These are phyloP conservation scores for Polychaeton citri DNA, from an alignment of 2,329 filamentous ascomycete genomes.

Conservation along the genomic window DNA sequence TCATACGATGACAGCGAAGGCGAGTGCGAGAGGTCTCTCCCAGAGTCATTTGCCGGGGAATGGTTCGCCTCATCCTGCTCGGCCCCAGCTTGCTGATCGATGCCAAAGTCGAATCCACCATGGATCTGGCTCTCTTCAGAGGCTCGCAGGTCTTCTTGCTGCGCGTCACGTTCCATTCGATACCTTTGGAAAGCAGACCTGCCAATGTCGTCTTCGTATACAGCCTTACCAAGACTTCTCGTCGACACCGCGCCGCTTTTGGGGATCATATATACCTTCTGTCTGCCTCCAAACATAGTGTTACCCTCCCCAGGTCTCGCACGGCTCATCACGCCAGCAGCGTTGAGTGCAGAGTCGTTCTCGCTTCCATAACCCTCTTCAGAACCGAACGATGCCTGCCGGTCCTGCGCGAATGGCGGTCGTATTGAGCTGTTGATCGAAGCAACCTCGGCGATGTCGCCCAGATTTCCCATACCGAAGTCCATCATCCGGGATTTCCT, in stretches of 20 bases:
- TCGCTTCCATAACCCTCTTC: slow-evolving; percentile 50
- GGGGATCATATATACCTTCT: slow-evolving; percentile 86
- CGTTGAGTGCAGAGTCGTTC: slow-evolving; percentile 44
- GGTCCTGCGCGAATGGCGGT: slow-evolving; percentile 46
- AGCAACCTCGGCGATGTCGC: slow-evolving; percentile 83
- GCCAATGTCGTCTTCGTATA: slow-evolving; percentile 81
- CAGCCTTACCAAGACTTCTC: slow-evolving; percentile 48
- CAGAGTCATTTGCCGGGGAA: slow-evolving; percentile 34
- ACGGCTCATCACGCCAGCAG: slow-evolving; percentile 66
- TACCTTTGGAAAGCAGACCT: slow-evolving; percentile 73
- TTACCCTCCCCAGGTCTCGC: slow-evolving; percentile 79
- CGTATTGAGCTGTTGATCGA: slow-evolving; percentile 55
- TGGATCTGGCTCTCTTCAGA: slow-evolving; percentile 15
- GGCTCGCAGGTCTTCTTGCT: slow-evolving; percentile 7
- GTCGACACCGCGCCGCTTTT: slow-evolving; percentile 26
- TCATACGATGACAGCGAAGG: slow-evolving; percentile 52
- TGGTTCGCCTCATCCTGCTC: slow-evolving; percentile 23
- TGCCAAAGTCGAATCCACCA: slow-evolving; percentile 17
- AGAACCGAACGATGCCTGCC: slow-evolving; percentile 52
- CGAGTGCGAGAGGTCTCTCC: slow-evolving; percentile 30
- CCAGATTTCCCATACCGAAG: slow-evolving; percentile 51
- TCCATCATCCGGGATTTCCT: slow-evolving; percentile 66
- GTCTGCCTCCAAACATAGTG: slow-evolving; percentile 82
- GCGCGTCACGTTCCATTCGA: slow-evolving; percentile 16
- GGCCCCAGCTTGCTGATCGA: slow-evolving; percentile 19